Conservation (phyloP, 2,329 filamentous ascomycete genomes). For the Aschersonia sp. region DNA sequence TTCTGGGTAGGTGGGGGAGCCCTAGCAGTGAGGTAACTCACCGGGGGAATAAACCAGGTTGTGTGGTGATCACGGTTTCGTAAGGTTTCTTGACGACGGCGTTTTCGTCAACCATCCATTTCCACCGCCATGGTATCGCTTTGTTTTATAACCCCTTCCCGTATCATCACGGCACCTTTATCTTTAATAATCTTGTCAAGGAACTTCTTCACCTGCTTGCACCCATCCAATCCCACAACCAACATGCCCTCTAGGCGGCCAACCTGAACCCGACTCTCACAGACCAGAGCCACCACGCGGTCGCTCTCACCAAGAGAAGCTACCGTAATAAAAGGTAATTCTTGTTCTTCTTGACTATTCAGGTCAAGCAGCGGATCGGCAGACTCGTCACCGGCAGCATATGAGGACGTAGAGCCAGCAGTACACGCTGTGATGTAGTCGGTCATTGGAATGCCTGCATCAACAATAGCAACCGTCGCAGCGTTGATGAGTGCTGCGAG, state of each 20-base stretch:
- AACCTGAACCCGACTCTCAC: conserved; percentile 81
- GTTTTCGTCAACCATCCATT: conserved; percentile 19
- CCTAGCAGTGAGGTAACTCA: too few species aligned
- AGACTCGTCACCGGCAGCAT: conserved; percentile 47
- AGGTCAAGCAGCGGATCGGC: conserved; percentile 71
- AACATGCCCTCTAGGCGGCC: conserved; percentile 81
- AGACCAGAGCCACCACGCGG: conserved; percentile 63
- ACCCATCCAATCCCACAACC: conserved; percentile 82
- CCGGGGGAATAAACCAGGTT: too few species aligned
- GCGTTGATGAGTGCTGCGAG: conserved; percentile 87
- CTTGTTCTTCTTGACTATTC: conserved; percentile 68
- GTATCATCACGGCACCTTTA: conserved; percentile 51
- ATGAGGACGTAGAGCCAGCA: conserved; percentile 61
- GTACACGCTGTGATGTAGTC: conserved; percentile 85
- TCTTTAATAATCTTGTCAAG: conserved; percentile 67
- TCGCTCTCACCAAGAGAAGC: conserved; percentile 64
- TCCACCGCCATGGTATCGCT: conserved; percentile 36
- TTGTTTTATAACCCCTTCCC: conserved; percentile 35
- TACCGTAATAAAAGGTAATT: conserved; percentile 78
- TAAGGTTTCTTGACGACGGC: not conserved
- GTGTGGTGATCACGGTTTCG: not conserved
- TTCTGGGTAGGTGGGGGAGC: too few species aligned
- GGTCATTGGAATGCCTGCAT: conserved; percentile 90
- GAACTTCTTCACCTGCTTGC: conserved; percentile 69
- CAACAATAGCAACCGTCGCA: conserved; percentile 77